Conservation (phyloP, 2,329 filamentous ascomycete species). For the Zalaria obscura region DNA sequence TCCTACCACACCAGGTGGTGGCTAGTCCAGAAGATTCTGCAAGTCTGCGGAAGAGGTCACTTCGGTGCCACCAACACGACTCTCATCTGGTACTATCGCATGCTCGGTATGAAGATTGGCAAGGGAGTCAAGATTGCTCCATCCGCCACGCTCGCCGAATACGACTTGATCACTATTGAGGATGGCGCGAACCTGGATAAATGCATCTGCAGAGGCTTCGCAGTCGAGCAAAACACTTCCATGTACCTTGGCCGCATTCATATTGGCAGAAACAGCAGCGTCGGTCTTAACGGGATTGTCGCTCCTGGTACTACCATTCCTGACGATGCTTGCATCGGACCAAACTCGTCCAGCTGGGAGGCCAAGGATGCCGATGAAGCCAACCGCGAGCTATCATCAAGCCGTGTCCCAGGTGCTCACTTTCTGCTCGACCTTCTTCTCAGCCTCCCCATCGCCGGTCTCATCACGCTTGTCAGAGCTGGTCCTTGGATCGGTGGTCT, state of each 20-base stretch:
- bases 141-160: conserved; percentile 36
- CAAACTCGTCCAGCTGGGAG: conserved; percentile 46
- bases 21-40: conserved; percentile 40
- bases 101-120: conserved; percentile 41
- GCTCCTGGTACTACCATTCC: conserved; percentile 37
- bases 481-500: conserved; percentile 27
- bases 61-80: conserved; percentile 28
- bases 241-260: conserved; percentile 42
- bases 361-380: conserved; percentile 31
- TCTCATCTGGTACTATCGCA: conserved; percentile 32
- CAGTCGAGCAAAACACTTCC: conserved; percentile 40
- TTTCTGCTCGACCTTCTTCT: conserved; percentile 29
- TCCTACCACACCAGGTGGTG: conserved; percentile 45
- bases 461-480: conserved; percentile 28
- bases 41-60: conserved; percentile 33
- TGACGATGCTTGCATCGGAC: conserved; percentile 37
- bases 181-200: conserved; percentile 34
- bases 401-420: conserved; percentile 28
- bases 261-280: conserved; percentile 32
- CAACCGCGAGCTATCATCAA: conserved; percentile 30
- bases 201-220: conserved; percentile 39
- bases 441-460: conserved; percentile 27
- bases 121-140: conserved; percentile 33
- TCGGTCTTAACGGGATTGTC: conserved; percentile 36
- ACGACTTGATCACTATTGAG: conserved; percentile 41